Percentiles rank a stretch among this genome's conserved stretches.
These are phyloP conservation scores for Sorghum bicolor DNA, from an alignment of 176 grass and related monocot genomes.

Conservation along the genomic window Sorghum_bicolor_NCBIv3 NC_012873.2:4835001-4835500, in stretches of 20 bases:
- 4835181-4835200: slow-evolving; percentile 20
- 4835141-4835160: slow-evolving; percentile 38
- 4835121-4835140: slow-evolving; percentile 14
- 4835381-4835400: slow-evolving; percentile 34
- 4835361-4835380: slow-evolving; percentile 41
- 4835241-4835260: slow-evolving; percentile 27
- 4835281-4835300: slow-evolving; percentile 50
- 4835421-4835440: slow-evolving; percentile 27
- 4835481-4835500: neutral
- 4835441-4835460: slow-evolving; percentile 29
- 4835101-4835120: slow-evolving; percentile 13
- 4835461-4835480: slow-evolving; percentile 20
- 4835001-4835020: slow-evolving; percentile 90
- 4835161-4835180: neutral
- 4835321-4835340: slow-evolving; percentile 55
- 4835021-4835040: slow-evolving; percentile 59
- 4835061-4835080: slow-evolving; percentile 50
- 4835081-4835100: slow-evolving; percentile 21
- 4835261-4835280: slow-evolving; percentile 30
- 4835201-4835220: slow-evolving; percentile 9
- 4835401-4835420: slow-evolving; percentile 5
- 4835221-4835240: slow-evolving; percentile 39
- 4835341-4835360: slow-evolving; percentile 27
- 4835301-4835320: slow-evolving; percentile 36
- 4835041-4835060: slow-evolving; percentile 84